Evolutionary conservation across 2,329 filamentous ascomycete species (phyloP), one percentile per base, ranked within the genome.

Genomic region (Arthrobotrys entomopaga): DNA sequence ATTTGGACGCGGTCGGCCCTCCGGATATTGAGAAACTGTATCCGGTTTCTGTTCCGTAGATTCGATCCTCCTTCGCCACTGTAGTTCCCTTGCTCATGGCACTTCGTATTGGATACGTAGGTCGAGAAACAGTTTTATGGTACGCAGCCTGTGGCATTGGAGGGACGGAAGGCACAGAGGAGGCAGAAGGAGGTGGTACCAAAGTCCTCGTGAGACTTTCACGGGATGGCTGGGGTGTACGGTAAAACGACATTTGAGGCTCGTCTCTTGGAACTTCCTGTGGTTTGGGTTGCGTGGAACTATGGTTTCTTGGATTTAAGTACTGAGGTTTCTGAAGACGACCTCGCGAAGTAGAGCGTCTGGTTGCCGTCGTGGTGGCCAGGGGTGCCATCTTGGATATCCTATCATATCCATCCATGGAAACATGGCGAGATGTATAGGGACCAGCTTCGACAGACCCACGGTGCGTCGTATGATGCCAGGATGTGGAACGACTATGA

Each of bases 271-370:
- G 40, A 13, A 22, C 19, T 13, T 63, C 49, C 2, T 42, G 22
- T 29, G 40, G 60, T n/a, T 38, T 49, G 34, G 59, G 69, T 22
- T 58, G 69, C 7, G n/a, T 38, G 11, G 49, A 48, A 11, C 3
- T 52, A 13, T 20, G 40, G 13, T 16, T 61, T n/a, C 57, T 48
- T n/a, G 61, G 61, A 40, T 61, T 66, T 15, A 73, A 34, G 61
- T 66, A 38, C 19, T 73, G 69, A 5, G 69, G 69, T 16, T 66
- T 73, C 53, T 73, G 69, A 54, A 73, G 69, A 50, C 69, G 69
- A 2, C 69, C 69, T 20, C 69, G 63, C 5, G 69, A 73, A 4
- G 49, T 66, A 15, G 69, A 65, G 11, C 69, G 54, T 24, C 50
- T 54, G 29, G 61, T 49, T 2, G 16, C 13, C 8, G 53, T 22